Evolutionary conservation across 805 yeast genomes (phyloP).

Genomic region (Peterozyma xylosa): DNA sequence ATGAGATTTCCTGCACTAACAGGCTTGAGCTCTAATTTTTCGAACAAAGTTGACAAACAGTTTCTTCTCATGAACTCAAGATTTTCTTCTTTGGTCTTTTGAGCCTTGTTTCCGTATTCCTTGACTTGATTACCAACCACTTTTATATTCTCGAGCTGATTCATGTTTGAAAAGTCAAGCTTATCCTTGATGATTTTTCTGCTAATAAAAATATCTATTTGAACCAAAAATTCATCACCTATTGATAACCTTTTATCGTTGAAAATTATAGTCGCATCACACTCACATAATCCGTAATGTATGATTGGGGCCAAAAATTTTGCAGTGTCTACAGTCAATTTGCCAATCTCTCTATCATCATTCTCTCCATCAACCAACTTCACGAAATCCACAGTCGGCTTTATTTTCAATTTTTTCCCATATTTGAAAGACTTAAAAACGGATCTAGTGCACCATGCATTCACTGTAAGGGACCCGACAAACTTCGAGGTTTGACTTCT

Average conservation of each 20-base stretch:
- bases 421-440: constrained; percentile 37
- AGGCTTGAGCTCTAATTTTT: constrained; percentile 26
- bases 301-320: constrained; percentile 57
- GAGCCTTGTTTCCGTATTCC: constrained; percentile 12
- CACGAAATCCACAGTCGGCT: constrained; percentile 15
- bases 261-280: constrained; percentile 51
- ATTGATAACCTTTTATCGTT: constrained; percentile 52
- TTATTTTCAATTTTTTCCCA: constrained; percentile 33
- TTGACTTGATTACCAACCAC: neutral
- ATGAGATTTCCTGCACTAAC: neutral
- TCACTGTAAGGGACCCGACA: constrained; percentile 53
- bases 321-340: constrained; percentile 67
- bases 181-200: constrained; percentile 35
- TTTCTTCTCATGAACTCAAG: constrained; percentile 42
- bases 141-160: neutral
- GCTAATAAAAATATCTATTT: constrained; percentile 57
- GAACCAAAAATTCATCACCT: constrained; percentile 72
- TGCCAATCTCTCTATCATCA: constrained; percentile 58
- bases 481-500: constrained; percentile 10
- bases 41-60: constrained; percentile 50
- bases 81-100: constrained; percentile 49
- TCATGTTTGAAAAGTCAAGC: neutral
- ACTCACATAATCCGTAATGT: constrained; percentile 43
- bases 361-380: constrained; percentile 15
- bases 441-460: constrained; percentile 71